Base-by-base conservation (phyloP, 371 early-diverging fungal species). In the Gilbertella persicaria region DNA sequence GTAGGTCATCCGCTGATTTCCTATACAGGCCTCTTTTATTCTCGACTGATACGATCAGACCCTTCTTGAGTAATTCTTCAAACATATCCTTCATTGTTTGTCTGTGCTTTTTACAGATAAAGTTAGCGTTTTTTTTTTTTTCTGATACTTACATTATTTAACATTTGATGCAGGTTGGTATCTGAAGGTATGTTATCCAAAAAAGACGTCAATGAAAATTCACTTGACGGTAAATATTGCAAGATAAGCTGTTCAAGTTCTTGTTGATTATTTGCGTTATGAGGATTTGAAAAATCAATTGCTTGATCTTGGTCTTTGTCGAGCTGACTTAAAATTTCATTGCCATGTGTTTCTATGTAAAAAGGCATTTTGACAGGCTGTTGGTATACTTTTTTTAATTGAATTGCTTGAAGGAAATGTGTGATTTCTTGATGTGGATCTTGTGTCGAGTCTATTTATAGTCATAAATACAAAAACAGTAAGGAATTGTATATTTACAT, bases 371-470 rank as follows among this genome's bases (percentile, higher is more conserved):
- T 33, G 10, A 33, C 3, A 12, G 8, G 43, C 14, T 42, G 24
- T 4, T 21, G 24, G 13, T 46, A 46, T 12, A 38, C 17, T 3
- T 23, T 23, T 25, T 33, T 21, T 0, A 52, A 17, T 16, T 24
- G 10, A 2, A 42, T 24, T 3, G 43, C 25, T 24, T 52, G 43
- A 14, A 52, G 14, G 3, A 24, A 43, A 16, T 52, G 52, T 1
- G 21, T 14, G 4, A 52, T 5, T 24, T 52, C 52, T 24, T 35
- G 35, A 43, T 52, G 42, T 25, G 52, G 52, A 35, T 52, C 43
- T 9, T 21, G 20, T 35, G 23, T 30, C 23, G 46, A 35, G 35
- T 46, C 46, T 46, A 21, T 46, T 9, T 16, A 12, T 33, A 4
- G 21, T 14, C 20, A 17, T 8, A 14, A 20, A 17, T 4, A 30